These are phyloP conservation scores for Fusarium sp. DNA, from an alignment of 2,329 filamentous ascomycete genomes.

Conservation along the genomic window DNA sequence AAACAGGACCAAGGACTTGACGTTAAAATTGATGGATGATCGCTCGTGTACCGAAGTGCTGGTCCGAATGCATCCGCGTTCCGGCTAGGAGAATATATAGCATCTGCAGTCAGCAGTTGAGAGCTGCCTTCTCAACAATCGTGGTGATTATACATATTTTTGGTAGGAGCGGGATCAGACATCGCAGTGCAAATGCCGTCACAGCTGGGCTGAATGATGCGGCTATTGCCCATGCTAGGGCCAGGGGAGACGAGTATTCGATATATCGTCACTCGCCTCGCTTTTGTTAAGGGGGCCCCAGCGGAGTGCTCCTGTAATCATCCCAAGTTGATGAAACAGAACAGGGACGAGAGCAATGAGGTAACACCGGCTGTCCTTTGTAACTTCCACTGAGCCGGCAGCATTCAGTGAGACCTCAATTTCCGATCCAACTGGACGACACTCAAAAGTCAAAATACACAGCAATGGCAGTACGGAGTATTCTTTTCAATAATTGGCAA, in stretches of 20 bases:
- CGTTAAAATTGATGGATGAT: constrained; percentile 14
- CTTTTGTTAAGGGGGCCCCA: constrained; percentile 9
- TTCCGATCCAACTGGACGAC: constrained; percentile 9
- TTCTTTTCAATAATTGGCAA: not conserved
- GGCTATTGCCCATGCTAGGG: not conserved
- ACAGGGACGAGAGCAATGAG: constrained; percentile 1
- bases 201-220: not conserved
- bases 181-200: too few relatives aligned
- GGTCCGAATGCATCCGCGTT: constrained; percentile 8
- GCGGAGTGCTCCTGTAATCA: constrained; percentile 7
- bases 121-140: constrained; percentile 9
- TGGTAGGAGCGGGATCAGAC: too few relatives aligned
- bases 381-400: not conserved
- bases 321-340: not conserved
- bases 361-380: not conserved
- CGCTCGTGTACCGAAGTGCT: constrained; percentile 18
- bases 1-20: constrained; percentile 7
- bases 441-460: not conserved
- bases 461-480: not conserved
- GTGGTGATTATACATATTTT: too few relatives aligned
- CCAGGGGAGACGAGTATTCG: constrained; percentile 1
- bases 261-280: constrained; percentile 7
- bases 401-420: not conserved
- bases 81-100: not conserved
- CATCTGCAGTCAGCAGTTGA: not conserved